These are phyloP conservation scores for Lachnellula willkommii DNA, from an alignment of 2,329 filamentous ascomycete species.

Conservation along the genomic window DNA sequence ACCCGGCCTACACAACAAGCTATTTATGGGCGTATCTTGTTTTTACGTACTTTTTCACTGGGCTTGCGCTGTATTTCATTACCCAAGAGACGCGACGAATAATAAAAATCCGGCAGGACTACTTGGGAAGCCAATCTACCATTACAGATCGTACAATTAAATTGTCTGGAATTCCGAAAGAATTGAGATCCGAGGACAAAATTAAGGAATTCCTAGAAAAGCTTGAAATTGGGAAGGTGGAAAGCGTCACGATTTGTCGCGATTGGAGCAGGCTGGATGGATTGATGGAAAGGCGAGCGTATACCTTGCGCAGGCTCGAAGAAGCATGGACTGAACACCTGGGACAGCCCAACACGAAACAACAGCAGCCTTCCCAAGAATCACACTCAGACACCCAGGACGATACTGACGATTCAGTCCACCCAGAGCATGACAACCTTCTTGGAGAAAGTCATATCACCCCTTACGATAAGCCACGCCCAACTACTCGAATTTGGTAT, in stretches of 20 bases:
- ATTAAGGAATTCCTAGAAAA: constrained; percentile 85
- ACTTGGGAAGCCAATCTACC: constrained; percentile 89
- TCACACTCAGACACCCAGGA: constrained; percentile 28
- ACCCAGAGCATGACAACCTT: constrained; percentile 55
- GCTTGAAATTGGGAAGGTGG: constrained; percentile 82
- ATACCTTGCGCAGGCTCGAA: constrained; percentile 68
- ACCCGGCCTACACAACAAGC: constrained; percentile 16
- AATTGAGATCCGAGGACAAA: constrained; percentile 73
- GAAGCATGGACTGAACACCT: constrained; percentile 75
- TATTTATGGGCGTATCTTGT: constrained; percentile 90
- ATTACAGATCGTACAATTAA: constrained; percentile 92
- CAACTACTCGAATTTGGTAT: constrained; percentile 70
- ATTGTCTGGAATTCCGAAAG: constrained; percentile 76
- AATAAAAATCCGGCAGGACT: constrained; percentile 81
- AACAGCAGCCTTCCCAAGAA: constrained; percentile 37
- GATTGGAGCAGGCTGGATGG: constrained; percentile 80
- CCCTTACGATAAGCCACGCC: constrained; percentile 46
- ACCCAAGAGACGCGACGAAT: constrained; percentile 78
- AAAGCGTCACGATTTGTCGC: constrained; percentile 78
- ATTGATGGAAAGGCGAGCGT: constrained; percentile 62
- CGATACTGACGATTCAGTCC: constrained; percentile 37
- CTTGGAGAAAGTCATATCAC: constrained; percentile 42
- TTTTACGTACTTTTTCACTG: constrained; percentile 93
- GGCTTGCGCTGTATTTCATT: constrained; percentile 74
- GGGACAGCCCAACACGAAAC: constrained; percentile 48